Evolutionary conservation across 306 rosid species (phyloP), one percentile per base, ranked within the genome.

Genomic region (Pterocarpus santalinus): DNA sequence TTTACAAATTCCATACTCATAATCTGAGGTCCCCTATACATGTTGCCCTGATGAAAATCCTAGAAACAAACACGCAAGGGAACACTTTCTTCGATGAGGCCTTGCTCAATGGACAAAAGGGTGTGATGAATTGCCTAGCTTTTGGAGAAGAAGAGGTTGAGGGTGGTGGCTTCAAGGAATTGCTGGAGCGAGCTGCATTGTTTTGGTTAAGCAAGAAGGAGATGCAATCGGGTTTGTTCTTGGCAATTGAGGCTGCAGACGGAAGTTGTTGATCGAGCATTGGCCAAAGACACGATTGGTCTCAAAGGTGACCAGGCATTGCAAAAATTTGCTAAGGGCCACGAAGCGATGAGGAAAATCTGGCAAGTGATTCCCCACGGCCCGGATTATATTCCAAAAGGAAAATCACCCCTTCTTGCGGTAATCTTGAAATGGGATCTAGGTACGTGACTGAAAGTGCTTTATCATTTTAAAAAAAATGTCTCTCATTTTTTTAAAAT

Each of bases 371-470:
- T 66, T 38, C 28, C 8, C 2, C 39, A 0, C 8, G 0, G 1
- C 16, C 5, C 14, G 2, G 0, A 10, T 0, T 1, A 22, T 32
- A 10, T 61, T 11, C 36, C 39, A 30, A 5, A 0, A 14, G 74
- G 74, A 69, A 10, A 28, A 15, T 74, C 69, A 41, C 69, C 69
- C 39, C 11, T 75, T 58, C 33, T 75, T 60, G 58, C 33, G 0
- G 46, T 69, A 44, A 47, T 75, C 33, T 1, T n/a, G 15, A 75
- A 43, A 2, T 1, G 3, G 9, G 30, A 60, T 75, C 1, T 2
- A n/a, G 79, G 60, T 64, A 47, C 28, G 1, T 22, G 28, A 22
- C 28, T 22, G 28, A 22, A 22, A 22, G 28, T 22, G 28, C 28
- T 22, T 0, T 22, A 22, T 22, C 28, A 22, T 22, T 22, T 22